These are phyloP conservation scores for Eustoma russellianum DNA, from an alignment of 257 asterid species.

Conservation along the genomic window DNA sequence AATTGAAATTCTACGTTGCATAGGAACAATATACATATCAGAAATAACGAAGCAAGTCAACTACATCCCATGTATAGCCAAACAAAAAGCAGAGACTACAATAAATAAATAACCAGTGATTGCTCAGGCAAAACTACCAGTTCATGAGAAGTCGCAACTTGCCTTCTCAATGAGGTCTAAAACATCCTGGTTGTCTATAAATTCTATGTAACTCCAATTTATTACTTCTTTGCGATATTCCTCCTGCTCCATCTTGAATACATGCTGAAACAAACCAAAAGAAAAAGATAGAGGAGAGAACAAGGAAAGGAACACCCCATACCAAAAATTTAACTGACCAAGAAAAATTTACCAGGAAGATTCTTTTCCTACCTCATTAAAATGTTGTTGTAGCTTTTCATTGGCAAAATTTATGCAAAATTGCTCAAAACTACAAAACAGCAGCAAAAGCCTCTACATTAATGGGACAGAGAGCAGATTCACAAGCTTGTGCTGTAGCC, in stretches of 20 bases:
- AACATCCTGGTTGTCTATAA: slow-evolving; percentile 99
- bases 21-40: too few relatives aligned
- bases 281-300: slow-evolving; percentile 10
- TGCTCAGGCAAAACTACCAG: not conserved
- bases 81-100: not conserved
- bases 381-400: slow-evolving; percentile 99
- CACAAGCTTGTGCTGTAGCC: not conserved
- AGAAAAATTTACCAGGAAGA: slow-evolving; percentile 12
- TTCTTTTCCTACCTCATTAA: slow-evolving; percentile 70
- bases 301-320: slow-evolving; percentile 7
- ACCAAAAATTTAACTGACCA: slow-evolving; percentile 12
- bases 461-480: slow-evolving; percentile 5
- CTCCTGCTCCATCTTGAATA: slow-evolving; percentile 99
- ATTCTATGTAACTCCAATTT: slow-evolving; percentile 97
- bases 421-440: slow-evolving; percentile 80
- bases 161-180: slow-evolving; percentile 97
- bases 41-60: not conserved
- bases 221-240: slow-evolving; percentile 88
- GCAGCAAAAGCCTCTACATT: slow-evolving; percentile 8
- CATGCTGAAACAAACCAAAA: slow-evolving; percentile 57
- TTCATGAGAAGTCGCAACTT: not conserved
- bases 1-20: too few relatives aligned
- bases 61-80: not conserved
- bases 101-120: not conserved
- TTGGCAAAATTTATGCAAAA: slow-evolving; percentile 98